Evolutionary conservation across 768 basidiomycete species (phyloP), one percentile per base, ranked within the genome.

Genomic region (Podaxis carcinomalis): DNA sequence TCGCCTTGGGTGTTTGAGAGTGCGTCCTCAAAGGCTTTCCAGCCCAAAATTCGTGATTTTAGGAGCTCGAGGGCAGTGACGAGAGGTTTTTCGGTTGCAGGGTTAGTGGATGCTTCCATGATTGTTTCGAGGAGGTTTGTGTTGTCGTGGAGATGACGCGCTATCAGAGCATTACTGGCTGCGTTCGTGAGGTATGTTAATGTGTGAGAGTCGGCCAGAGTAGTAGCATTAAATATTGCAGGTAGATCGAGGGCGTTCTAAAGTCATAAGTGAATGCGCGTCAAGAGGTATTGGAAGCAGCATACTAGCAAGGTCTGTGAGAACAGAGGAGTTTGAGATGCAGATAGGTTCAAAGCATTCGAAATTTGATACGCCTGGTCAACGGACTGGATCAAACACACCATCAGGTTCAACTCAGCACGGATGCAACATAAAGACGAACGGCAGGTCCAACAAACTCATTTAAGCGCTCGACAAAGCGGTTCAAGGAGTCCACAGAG

Each of bases 311-410:
- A 67, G 16, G 71, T 71, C 44, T 77, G 66, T 25, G 85, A 83
- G 71, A 90, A 72, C 11, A 84, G 75, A 21, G 87, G 83, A 66
- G 81, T 79, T 69, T 92, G 90, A 25, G 86, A 85, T 4, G 88
- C 88, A 5, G 83, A 76, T 61, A 86, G 81, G 56, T 77, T 83
- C 44, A 92, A 74, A 58, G 91, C 75, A 25, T 83, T 83, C 1
- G 88, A 84, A 11, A 90, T 72, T 35, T 80, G 75, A 67, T 84
- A 85, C 1, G 87, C 78, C 61, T 88, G 87, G 58, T 79, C 77
- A 37, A 71, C 70, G 58, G 79, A 77, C 84, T 89, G 51, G 5
- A 44, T 13, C 11, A 27, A 51, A 16, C n/a, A 52, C 23, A 35
- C 60, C 16, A 53, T 39, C 25, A 58, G 37, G 42, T 16, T 53